These are phyloP conservation scores for Sordariomycetes sp. DNA, from an alignment of 2,329 filamentous ascomycete species.

Conservation along the genomic window DNA sequence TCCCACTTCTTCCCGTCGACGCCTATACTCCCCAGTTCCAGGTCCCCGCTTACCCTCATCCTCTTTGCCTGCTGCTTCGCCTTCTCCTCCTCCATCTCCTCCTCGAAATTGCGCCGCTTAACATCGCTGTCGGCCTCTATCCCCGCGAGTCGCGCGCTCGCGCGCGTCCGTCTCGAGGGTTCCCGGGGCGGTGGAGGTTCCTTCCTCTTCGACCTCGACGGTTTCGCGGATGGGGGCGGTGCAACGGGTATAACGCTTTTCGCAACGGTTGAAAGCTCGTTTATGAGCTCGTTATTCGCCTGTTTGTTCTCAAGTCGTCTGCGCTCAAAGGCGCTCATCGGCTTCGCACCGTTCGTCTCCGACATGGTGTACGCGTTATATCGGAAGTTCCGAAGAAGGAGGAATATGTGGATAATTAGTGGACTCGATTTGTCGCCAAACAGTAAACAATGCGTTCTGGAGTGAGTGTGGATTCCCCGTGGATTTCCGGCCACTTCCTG, in stretches of 20 bases:
- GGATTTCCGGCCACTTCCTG: too few relatives aligned
- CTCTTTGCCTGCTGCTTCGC: conserved; percentile 43
- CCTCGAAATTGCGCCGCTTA: conserved; percentile 34
- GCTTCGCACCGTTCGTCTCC: conserved; percentile 25
- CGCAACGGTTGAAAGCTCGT: conserved; percentile 60
- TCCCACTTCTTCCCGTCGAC: conserved; percentile 72
- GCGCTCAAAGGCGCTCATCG: conserved; percentile 73
- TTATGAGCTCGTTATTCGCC: conserved; percentile 68
- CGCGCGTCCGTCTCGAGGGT: conserved; percentile 31
- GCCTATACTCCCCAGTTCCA: conserved; percentile 64
- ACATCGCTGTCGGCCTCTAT: conserved; percentile 32
- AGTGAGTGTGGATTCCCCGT: too few relatives aligned
- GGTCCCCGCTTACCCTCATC: conserved; percentile 35
- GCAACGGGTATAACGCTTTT: conserved; percentile 55
- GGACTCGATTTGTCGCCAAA: too few relatives aligned
- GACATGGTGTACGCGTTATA: conserved; percentile 6
- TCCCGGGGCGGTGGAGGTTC: conserved; percentile 20
- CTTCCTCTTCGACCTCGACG: neutral
- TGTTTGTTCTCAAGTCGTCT: conserved; percentile 77
- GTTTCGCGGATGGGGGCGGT: conserved; percentile 21
- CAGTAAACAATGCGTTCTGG: too few relatives aligned
- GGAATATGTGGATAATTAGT: neutral
- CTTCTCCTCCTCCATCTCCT: conserved; percentile 29
- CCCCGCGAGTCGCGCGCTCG: conserved; percentile 45
- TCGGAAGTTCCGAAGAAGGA: neutral